These are phyloP conservation scores for Alternaria hordeiaustralica DNA, from an alignment of 2,329 filamentous ascomycete genomes.

Conservation along the genomic window DNA sequence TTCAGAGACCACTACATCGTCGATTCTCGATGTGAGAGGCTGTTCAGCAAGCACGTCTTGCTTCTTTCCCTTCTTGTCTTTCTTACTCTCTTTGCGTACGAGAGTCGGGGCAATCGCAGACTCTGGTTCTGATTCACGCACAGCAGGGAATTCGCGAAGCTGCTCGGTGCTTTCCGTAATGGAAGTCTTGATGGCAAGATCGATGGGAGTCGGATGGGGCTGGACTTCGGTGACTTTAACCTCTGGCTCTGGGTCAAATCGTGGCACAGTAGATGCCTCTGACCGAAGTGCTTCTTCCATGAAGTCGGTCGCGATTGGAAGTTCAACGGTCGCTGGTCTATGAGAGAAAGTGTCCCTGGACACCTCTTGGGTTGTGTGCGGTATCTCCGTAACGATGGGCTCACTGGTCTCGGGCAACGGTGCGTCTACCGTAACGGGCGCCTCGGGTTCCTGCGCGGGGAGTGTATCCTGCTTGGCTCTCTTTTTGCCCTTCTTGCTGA, in stretches of 20 bases:
- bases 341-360: not conserved
- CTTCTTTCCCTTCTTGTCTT: conserved; percentile 40
- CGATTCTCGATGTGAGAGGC: conserved; percentile 6
- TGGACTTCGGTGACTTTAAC: not conserved
- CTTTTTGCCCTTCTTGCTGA: conserved; percentile 53
- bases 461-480: conserved; percentile 35
- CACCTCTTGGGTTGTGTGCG: not conserved
- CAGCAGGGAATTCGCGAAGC: not conserved
- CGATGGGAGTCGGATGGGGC: not conserved
- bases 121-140: conserved; percentile 13
- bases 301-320: not conserved
- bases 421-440: not conserved
- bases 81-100: conserved; percentile 36
- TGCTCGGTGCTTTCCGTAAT: not conserved
- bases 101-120: conserved; percentile 17
- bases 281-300: not conserved
- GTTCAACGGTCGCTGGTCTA: not conserved
- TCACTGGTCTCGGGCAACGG: not conserved
- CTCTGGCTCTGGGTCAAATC: not conserved
- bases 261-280: not conserved
- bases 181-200: not conserved
- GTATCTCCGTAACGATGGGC: not conserved
- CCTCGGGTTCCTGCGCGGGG: not conserved
- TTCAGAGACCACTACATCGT: conserved; percentile 4
- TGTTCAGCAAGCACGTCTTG: conserved; percentile 4